Base-by-base conservation (phyloP, 176 grass and related monocot species). In the Carex pumila region DNA sequence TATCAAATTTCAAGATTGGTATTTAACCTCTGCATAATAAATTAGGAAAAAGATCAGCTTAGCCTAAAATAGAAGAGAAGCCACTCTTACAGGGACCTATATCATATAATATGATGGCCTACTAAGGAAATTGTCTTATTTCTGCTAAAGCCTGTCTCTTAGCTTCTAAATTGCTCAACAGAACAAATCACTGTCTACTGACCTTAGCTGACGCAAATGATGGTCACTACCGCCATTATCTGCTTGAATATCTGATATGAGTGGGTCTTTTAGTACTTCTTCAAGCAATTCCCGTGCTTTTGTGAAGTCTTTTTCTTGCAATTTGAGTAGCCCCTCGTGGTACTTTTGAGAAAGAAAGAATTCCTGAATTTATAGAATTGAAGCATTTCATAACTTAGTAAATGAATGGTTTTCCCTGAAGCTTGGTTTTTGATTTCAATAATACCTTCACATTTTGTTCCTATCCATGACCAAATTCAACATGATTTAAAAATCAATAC, bases 271-370 rank as follows among this genome's bases (percentile, higher is more conserved):
- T 12, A 98, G 86, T 39, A 98, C 95, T 90, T 92, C 86, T 87
- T 94, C 87, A 7, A 98, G 87, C 83, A 95, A 88, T 74, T 98
- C 88, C 69, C 88, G 49, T 71, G 92, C 91, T 91, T 90, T 93
- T 77, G 79, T 21, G 76, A 88, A 95, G 41, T 93, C 86, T 89
- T 95, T 95, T 69, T 83, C 79, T 89, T 98, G 95, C 83, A 98
- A 81, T 50, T 93, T 98, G 50, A 93, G 79, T 73, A 95, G 95
- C 2, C 91, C 95, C 22, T 98, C 92, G 5, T 98, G 92, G 83
- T 98, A 98, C 66, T 92, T 98, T 75, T 98, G 89, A 82, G 92
- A 94, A 86, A 98, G 91, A 65, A 88, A 86, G 81, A 92, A 98
- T 78, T 98, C 92, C 95, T 93, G 86, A 77, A 80, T 89, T 69